Base-by-base conservation (phyloP, 352 stramenopile genomes). In the Phytophthora niederhauseri region DNA sequence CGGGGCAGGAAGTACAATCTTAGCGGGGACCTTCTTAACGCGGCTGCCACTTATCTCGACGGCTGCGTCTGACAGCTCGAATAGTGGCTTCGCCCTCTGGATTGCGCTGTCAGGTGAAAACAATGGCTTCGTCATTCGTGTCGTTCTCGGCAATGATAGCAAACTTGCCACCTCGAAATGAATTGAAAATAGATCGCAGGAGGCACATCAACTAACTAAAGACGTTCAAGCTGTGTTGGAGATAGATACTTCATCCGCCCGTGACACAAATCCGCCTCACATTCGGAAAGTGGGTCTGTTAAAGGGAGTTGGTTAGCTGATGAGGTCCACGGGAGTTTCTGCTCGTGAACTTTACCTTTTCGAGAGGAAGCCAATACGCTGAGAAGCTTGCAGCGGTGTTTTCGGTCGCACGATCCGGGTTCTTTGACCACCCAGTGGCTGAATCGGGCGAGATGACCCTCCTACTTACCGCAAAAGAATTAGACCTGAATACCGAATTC, bases 391-490 rank as follows among this genome's bases (percentile, higher is more conserved):
- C 3, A 91, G 30, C n/a, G 86, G 86, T 2, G 84, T 94, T 61
- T 92, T 94, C 15, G 84, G 86, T 50, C 84, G 80, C 57, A 91
- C 49, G 8, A 92, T 87, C 3, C 82, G 81, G 57, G 77, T 80
- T 66, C 82, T 79, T 52, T 72, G 55, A 8, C 56, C 71, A 12
- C 75, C 70, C 0, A 93, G 66, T 34, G 74, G 68, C 45, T 90
- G 83, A 28, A 87, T 55, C 0, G 78, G 65, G 15, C 79, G 79
- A 26, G 64, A 69, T 14, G 70, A 41, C 6, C 46, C 66, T 64
- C 63, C 70, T 78, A 34, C 22, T 43, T 30, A 17, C 12, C 54
- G 22, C 1, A 51, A 36, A 15, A 14, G 19, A 45, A 68, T 64
- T 70, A 57, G 7, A 63, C 60, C 12, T 6, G 9, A 19, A 54